phyloP scores from a whole-genome alignment of 2,329 filamentous ascomycete species.

The Chaetomiaceae sp. region DNA sequence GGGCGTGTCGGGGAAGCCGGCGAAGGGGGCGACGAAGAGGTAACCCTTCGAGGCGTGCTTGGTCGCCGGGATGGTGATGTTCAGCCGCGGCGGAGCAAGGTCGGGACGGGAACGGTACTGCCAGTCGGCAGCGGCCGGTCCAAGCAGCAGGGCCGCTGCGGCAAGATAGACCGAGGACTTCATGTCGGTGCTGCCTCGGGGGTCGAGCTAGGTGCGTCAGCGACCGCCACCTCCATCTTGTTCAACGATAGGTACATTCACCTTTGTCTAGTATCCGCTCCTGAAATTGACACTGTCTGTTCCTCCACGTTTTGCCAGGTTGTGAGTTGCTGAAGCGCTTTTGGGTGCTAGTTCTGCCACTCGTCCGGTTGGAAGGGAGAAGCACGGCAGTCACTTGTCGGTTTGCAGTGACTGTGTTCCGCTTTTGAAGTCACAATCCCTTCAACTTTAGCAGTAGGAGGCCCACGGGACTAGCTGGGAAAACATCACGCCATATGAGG shows the following conservation, averaged over 20 bases:
- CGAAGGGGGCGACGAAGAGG: conserved; percentile 26
- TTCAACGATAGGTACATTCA: conserved; percentile 30
- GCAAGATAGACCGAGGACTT: conserved; percentile 16
- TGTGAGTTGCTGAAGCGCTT: neutral
- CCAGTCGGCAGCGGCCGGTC: conserved; percentile 20
- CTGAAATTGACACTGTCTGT: conserved; percentile 12
- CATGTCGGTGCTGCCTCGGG: conserved; percentile 20
- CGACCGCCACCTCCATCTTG: conserved; percentile 19
- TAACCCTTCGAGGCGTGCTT: conserved; percentile 36
- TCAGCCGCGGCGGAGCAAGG: conserved; percentile 33
- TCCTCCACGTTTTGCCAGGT: conserved; percentile 8
- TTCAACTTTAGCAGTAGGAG: neutral
- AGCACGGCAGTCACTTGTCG: neutral
- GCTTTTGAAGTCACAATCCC: neutral
- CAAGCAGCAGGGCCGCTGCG: conserved; percentile 9
- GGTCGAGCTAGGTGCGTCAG: conserved; percentile 25
- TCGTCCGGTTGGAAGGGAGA: no score
- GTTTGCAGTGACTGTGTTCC: neutral
- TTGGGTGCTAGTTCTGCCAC: no score
- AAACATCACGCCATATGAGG: neutral
- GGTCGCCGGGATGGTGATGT: conserved; percentile 32
- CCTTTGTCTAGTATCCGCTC: conserved; percentile 26
- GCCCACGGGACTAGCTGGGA: neutral
- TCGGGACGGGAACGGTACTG: conserved; percentile 28
- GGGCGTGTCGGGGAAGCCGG: conserved; percentile 25